Evolutionary conservation across 768 basidiomycete species (phyloP).

Genomic region (Hypholoma sublateritium): DNA sequence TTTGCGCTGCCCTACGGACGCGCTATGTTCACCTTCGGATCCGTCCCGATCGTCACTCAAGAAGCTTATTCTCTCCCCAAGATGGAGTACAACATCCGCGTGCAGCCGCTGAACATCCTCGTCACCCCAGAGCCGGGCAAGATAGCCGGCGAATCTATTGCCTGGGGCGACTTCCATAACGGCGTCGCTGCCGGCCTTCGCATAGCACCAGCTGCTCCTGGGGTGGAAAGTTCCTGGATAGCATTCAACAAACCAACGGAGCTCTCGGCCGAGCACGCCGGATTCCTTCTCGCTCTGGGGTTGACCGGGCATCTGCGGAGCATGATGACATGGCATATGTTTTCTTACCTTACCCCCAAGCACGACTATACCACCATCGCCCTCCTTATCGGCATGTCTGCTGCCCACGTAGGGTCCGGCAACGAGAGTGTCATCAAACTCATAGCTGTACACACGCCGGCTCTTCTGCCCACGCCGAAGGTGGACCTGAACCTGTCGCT

Average conservation of each 20-base stretch:
- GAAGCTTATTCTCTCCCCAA: constrained; percentile 81
- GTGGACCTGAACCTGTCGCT: constrained; percentile 91
- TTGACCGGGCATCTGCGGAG: constrained; percentile 87
- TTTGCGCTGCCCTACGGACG: constrained; percentile 89
- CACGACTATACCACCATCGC: constrained; percentile 96
- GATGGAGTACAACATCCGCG: constrained; percentile 70
- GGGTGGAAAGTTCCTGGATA: constrained; percentile 93
- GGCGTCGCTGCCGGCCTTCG: constrained; percentile 92
- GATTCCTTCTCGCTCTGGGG: constrained; percentile 90
- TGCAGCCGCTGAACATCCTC: constrained; percentile 70
- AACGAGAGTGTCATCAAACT: constrained; percentile 90
- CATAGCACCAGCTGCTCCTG: constrained; percentile 69
- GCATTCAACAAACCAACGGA: constrained; percentile 93
- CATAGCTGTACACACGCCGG: constrained; percentile 90
- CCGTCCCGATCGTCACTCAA: constrained; percentile 69
- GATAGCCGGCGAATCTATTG: constrained; percentile 66
- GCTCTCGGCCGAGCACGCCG: constrained; percentile 92
- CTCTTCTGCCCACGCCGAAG: constrained; percentile 81
- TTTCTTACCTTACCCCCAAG: constrained; percentile 92
- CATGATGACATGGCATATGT: constrained; percentile 94
- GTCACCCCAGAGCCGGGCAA: constrained; percentile 71
- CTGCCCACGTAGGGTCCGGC: constrained; percentile 82
- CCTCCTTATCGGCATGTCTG: constrained; percentile 89
- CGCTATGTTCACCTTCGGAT: constrained; percentile 90
- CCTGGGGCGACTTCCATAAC: constrained; percentile 98